These are phyloP conservation scores for Psophocarpus tetragonolobus DNA, from an alignment of 306 rosid species.

Conservation along the genomic window DNA sequence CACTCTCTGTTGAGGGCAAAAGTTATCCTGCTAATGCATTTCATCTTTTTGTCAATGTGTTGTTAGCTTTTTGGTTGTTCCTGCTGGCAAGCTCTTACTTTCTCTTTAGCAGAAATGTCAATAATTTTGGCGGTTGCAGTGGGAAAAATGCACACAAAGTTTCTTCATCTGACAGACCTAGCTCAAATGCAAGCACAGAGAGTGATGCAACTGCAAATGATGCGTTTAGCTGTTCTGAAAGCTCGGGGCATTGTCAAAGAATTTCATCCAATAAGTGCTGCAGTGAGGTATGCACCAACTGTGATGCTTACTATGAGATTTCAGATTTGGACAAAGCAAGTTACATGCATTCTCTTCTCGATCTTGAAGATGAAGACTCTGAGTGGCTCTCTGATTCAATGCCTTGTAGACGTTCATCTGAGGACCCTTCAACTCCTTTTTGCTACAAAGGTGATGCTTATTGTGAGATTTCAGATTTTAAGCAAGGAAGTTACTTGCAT, in stretches of 20 bases:
- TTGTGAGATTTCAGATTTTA: neutral
- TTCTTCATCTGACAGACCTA: constrained; percentile 3
- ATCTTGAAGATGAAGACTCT: constrained; percentile 47
- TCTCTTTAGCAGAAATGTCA: constrained; percentile 8
- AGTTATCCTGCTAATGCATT: constrained; percentile 16
- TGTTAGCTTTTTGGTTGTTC: constrained; percentile 39
- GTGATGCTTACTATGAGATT: neutral
- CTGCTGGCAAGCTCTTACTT: constrained; percentile 31
- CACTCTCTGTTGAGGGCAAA: neutral
- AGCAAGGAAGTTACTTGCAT: neutral
- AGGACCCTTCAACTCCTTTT: neutral
- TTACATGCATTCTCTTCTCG: constrained; percentile 40
- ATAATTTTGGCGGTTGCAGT: neutral
- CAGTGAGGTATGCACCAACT: neutral
- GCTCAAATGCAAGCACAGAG: constrained; percentile 9
- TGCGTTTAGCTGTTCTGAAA: constrained; percentile 3
- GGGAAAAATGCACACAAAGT: neutral
- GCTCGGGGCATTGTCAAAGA: neutral
- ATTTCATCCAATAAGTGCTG: neutral
- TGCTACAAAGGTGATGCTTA: neutral
- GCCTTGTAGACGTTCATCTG: neutral
- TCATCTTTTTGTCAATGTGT: neutral
- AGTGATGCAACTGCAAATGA: constrained; percentile 13
- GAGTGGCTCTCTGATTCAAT: constrained; percentile 42
- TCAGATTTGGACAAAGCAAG: constrained; percentile 31